phyloP scores from a whole-genome alignment of 441 rosid species.

The Omphalea diandra region DNA sequence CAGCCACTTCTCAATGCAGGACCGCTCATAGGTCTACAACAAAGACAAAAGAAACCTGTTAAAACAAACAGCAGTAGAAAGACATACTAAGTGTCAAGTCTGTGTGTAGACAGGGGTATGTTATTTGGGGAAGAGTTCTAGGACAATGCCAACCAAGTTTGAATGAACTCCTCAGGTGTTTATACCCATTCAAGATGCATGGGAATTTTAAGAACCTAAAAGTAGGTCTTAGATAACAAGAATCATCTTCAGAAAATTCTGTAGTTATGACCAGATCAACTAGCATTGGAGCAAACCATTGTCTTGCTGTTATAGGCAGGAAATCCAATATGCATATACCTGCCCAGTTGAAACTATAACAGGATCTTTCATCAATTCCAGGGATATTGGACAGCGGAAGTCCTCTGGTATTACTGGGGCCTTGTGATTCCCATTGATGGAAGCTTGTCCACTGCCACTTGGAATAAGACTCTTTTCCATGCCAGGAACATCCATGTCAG shows the following conservation, averaged over 20 bases:
- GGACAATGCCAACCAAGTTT: neutral
- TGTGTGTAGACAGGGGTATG: neutral
- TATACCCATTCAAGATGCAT: neutral
- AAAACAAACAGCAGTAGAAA: slow-evolving; percentile 8
- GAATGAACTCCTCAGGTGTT: slow-evolving; percentile 9
- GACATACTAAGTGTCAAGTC: slow-evolving; percentile 11
- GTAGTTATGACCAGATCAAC: neutral
- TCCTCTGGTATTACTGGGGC: slow-evolving; percentile 78
- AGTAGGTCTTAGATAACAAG: neutral
- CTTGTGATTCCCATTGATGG: slow-evolving; percentile 54
- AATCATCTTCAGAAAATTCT: neutral
- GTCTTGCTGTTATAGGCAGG: slow-evolving; percentile 13
- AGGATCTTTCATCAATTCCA: slow-evolving; percentile 96
- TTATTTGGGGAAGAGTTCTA: neutral
- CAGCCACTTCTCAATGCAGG: slow-evolving; percentile 94
- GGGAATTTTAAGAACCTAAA: neutral
- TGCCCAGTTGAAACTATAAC: slow-evolving; percentile 97
- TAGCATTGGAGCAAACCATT: neutral
- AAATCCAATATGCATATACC: slow-evolving; percentile 44
- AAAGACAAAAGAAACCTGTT: slow-evolving; percentile 23
- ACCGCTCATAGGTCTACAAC: slow-evolving; percentile 84
- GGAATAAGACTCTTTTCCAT: slow-evolving; percentile 46
- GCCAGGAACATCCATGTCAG: slow-evolving; percentile 42
- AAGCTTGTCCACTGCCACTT: slow-evolving; percentile 53
- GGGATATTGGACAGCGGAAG: slow-evolving; percentile 93